Conservation (phyloP, 371 early-diverging fungal species). For the Mortierella sp. region DNA sequence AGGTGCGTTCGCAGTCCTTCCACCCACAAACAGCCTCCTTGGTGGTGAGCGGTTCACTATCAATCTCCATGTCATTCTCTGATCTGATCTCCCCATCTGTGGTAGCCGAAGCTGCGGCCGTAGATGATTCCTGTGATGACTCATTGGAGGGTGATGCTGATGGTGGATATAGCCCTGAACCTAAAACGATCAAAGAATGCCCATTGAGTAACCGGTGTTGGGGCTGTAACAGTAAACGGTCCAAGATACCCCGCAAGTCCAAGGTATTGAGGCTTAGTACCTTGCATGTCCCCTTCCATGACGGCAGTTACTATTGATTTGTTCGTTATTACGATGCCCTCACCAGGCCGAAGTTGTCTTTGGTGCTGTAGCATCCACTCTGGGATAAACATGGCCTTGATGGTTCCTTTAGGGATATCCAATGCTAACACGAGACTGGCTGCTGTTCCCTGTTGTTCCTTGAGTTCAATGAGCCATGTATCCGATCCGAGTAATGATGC, state of each 20-base stretch:
- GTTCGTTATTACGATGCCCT: constrained; percentile 29
- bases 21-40: constrained; percentile 26
- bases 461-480: constrained; percentile 45
- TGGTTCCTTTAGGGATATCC: constrained; percentile 25
- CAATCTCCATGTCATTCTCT: too few species aligned
- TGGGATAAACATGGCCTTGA: constrained; percentile 39
- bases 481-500: constrained; percentile 19
- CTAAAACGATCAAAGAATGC: constrained; percentile 2
- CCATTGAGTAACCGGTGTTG: not conserved
- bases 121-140: not conserved
- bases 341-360: constrained; percentile 3
- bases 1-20: constrained; percentile 20
- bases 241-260: too few species aligned
- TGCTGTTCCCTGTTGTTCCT: constrained; percentile 16
- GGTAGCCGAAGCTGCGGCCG: not conserved
- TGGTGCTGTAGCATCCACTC: constrained; percentile 26
- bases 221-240: not conserved
- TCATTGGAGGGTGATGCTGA: not conserved
- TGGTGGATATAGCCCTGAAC: constrained; percentile 28
- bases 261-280: constrained; percentile 4
- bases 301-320: constrained; percentile 17
- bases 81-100: too few species aligned
- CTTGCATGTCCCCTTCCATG: constrained; percentile 35
- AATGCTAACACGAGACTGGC: constrained; percentile 37
- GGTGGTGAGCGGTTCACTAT: too few species aligned